Percentiles rank a stretch among this genome's conserved stretches.
Conservation (phyloP, 2,329 filamentous ascomycete species). For the Truncatella angustata region DNA sequence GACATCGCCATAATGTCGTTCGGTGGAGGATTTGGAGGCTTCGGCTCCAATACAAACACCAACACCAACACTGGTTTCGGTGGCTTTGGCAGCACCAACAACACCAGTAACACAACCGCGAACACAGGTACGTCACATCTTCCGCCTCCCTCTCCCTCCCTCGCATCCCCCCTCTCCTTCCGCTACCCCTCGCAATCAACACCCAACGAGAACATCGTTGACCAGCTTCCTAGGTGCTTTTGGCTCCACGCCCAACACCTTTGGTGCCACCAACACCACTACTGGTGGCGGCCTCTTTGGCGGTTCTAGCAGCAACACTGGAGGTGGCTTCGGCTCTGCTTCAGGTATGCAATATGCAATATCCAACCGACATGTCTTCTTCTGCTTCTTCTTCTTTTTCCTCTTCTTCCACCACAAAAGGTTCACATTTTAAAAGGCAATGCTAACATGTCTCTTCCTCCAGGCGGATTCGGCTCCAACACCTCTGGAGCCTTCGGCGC, state of each 20-base stretch:
- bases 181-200: too few species aligned
- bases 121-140: conserved; percentile 24
- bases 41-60: conserved; percentile 39
- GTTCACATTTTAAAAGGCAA: too few species aligned
- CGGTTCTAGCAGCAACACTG: conserved; percentile 27
- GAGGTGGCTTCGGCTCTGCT: conserved; percentile 29
- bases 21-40: conserved; percentile 50
- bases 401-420: too few species aligned
- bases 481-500: conserved; percentile 24
- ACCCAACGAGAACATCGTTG: conserved; percentile 18
- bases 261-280: conserved; percentile 28
- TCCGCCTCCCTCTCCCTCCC: too few species aligned
- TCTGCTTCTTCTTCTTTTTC: background rate
- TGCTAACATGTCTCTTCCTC: conserved; percentile 17
- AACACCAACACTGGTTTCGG: conserved; percentile 28
- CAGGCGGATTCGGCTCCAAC: conserved; percentile 35
- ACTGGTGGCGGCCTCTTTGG: conserved; percentile 36
- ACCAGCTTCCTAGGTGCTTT: conserved; percentile 25
- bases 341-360: conserved; percentile 37
- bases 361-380: too few species aligned
- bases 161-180: too few species aligned
- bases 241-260: conserved; percentile 32
- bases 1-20: conserved; percentile 12
- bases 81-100: conserved; percentile 36
- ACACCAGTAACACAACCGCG: conserved; percentile 28